Evolutionary conservation across 225 moss, liverwort and hornwort species (phyloP).

Genomic region (Polytrichum formosum): DNA sequence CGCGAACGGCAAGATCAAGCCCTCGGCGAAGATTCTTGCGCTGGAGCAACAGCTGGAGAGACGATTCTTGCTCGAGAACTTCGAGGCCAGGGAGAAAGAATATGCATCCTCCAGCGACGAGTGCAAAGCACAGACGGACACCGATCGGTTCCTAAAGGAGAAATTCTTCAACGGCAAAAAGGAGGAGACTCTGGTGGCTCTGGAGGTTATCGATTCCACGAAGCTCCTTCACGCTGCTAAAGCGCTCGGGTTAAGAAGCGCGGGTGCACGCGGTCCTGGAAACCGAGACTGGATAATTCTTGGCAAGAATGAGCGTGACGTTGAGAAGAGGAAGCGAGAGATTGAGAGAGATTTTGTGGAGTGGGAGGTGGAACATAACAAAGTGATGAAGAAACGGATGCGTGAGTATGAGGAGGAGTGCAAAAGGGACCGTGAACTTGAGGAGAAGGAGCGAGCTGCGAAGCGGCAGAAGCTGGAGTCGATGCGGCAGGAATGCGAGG

Average conservation of each 20-base stretch:
- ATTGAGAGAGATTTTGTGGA: constrained; percentile 6
- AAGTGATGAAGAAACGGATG: not conserved
- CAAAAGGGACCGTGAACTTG: no score
- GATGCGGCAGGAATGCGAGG: constrained; percentile 12
- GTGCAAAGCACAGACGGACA: constrained; percentile 1
- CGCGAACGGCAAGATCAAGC: not conserved
- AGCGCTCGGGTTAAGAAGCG: constrained; percentile 14
- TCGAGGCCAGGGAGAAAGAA: constrained; percentile 6
- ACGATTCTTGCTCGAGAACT: constrained; percentile 12
- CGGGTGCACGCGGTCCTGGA: not conserved
- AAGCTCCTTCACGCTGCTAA: constrained; percentile 6
- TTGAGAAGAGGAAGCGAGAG: not conserved
- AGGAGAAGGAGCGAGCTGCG: constrained; percentile 4
- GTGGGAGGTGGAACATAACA: constrained; percentile 6
- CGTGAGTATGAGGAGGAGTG: no score
- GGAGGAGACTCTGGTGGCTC: constrained; percentile 11
- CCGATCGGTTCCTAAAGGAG: constrained; percentile 7
- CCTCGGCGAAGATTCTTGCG: constrained; percentile 1
- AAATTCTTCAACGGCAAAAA: constrained; percentile 13
- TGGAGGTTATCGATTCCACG: not conserved
- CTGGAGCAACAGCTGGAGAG: constrained; percentile 11
- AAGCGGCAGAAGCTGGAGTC: constrained; percentile 18
- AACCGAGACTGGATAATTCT: constrained; percentile 10
- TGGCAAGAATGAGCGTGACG: constrained; percentile 9
- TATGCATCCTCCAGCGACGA: constrained; percentile 13